Evolutionary conservation across 1,139 yeast species (phyloP).

Genomic region (Hyphopichia wangnamkhiaoensis): DNA sequence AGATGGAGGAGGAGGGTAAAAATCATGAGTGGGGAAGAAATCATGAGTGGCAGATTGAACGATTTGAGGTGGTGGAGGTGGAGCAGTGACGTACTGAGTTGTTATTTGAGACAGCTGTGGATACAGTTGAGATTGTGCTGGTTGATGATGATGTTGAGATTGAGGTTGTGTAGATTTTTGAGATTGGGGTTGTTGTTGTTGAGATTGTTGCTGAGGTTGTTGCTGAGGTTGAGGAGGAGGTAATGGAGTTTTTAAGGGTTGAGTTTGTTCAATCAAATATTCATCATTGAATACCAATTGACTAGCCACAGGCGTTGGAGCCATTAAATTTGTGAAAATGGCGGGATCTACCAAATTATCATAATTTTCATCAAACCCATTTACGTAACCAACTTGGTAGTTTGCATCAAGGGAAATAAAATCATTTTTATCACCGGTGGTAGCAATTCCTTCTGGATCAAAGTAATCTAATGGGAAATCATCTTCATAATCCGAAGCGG

Average conservation of each 20-base stretch:
- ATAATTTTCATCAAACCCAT: constrained; percentile 25
- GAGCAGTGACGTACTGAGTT: neutral
- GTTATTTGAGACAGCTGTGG: constrained; percentile 6
- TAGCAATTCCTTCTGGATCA: constrained; percentile 15
- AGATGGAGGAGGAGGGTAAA: neutral
- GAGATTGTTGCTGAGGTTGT: constrained; percentile 9
- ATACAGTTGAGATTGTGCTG: constrained; percentile 11
- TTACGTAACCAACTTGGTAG: constrained; percentile 18
- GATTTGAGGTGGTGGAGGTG: neutral
- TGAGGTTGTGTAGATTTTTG: constrained; percentile 25
- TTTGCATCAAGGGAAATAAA: constrained; percentile 37
- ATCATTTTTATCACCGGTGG: constrained; percentile 20
- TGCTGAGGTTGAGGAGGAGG: constrained; percentile 18
- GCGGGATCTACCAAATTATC: constrained; percentile 33
- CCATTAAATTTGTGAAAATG: constrained; percentile 16
- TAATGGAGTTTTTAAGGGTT: constrained; percentile 33
- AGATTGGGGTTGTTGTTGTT: constrained; percentile 12
- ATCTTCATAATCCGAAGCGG: constrained; percentile 43
- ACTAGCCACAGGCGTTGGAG: constrained; percentile 17
- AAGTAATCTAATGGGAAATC: constrained; percentile 74
- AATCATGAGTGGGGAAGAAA: constrained; percentile 1
- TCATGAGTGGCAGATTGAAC: constrained; percentile 2
- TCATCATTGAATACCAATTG: constrained; percentile 44
- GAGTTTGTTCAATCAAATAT: constrained; percentile 50
- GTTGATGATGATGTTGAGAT: constrained; percentile 16